Percentiles rank a stretch among this genome's conserved stretches.
Conservation (phyloP, 371 early-diverging fungal species). For the Cokeromyces recurvatus region DNA sequence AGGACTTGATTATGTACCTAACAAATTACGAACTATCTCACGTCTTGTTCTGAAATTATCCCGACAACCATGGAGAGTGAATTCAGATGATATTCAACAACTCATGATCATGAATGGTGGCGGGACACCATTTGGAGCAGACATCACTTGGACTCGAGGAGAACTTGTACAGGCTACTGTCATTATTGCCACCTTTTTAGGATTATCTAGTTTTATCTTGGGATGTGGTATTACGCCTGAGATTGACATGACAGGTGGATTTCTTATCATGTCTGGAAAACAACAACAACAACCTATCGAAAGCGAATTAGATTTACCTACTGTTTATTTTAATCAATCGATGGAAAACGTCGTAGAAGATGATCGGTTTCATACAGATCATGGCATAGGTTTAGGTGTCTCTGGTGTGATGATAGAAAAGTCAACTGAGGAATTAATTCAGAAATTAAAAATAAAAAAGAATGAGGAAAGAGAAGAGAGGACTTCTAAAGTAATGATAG, state of each 20-base stretch:
- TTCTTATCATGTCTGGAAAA: not conserved
- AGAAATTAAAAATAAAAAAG: no score
- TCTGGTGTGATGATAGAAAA: no score
- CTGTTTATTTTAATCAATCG: no score
- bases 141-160: constrained; percentile 53
- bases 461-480: constrained; percentile 27
- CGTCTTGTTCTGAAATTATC: constrained; percentile 46
- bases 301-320: constrained; percentile 32
- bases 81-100: constrained; percentile 38
- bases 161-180: constrained; percentile 64
- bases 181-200: constrained; percentile 51
- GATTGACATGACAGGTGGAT: constrained; percentile 61
- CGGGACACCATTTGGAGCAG: no score
- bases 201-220: constrained; percentile 56
- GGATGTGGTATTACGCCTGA: constrained; percentile 66
- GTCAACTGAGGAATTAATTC: constrained; percentile 22
- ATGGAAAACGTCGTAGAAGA: no score
- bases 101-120: constrained; percentile 31
- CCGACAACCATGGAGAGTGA: constrained; percentile 61
- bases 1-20: constrained; percentile 47
- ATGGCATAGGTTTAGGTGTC: constrained; percentile 30
- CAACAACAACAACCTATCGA: constrained; percentile 24
- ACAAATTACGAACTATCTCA: constrained; percentile 52
- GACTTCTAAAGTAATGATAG: constrained; percentile 1
- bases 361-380: constrained; percentile 16